Evolutionary conservation across 176 grass and related monocot genomes (phyloP), one percentile per base, ranked within the genome.

Genomic region (Typha latifolia): DNA sequence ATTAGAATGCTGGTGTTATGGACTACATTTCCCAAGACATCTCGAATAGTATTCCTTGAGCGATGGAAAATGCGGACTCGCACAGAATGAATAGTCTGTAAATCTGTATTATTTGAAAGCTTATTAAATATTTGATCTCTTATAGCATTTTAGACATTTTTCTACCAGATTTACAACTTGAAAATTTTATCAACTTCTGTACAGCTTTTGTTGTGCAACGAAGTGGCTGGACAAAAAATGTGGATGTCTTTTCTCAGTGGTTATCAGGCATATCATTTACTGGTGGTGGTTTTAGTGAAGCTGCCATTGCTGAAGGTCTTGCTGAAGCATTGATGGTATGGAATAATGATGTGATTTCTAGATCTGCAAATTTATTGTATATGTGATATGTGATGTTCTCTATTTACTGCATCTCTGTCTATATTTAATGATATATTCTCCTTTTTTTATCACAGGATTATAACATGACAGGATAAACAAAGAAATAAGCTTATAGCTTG

Each of bases 141-240:
- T 49, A 48, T 34, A 62, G 50, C 7, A 47, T 74, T 29, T 62
- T 62, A 74, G 20, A 57, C 51, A 61, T 51, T 56, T 24, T 56
- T 32, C 37, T 48, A 64, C 34, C 34, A 47, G 15, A 69, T 43
- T 12, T 69, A 19, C 61, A 34, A 74, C 23, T 15, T 27, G 12
- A 74, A 61, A 66, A 59, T 29, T 69, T 59, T 59, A 10, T 43
- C 37, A 43, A 43, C 18, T 59, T 59, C 10, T 19, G 10, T 53
- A 57, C 67, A 99, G 94, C 81, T 87, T 93, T 87, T 71, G 23
- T 56, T 79, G 88, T 92, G 47, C 83, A 83, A 65, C 79, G 89
- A 67, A 90, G 86, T 77, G 85, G 94, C 66, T 99, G 94, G 94
- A 93, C 94, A 67, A 90, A 89, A 75, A 81, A 99, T 82, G n/a